Base-by-base conservation (phyloP, 2,329 filamentous ascomycete genomes). In the Penicillium sp. region DNA sequence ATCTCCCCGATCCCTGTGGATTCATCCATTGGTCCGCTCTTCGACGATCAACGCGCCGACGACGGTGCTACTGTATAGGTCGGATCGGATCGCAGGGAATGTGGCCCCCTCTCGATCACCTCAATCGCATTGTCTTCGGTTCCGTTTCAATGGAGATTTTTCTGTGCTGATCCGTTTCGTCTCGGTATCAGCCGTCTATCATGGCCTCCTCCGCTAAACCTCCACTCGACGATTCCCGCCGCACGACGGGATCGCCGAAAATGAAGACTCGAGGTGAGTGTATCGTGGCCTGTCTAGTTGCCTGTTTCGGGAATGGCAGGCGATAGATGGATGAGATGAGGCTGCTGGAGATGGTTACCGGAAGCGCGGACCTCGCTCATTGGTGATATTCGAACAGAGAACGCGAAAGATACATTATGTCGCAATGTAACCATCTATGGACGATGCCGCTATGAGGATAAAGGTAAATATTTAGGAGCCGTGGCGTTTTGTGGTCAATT, bases 371-470 rank as follows among this genome's bases (percentile, higher is more conserved):
- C 39, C 5, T 24, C 22, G 54, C 56, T 59, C 13, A 57, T 44
- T 31, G 18, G 48, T 20, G 16, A 46, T 53, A 45, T 44, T 20
- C 30, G 36, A 28, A 49, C 58, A 88, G 87, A 89, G 75, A 89
- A 88, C 71, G 78, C 83, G 46, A 95, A 92, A 75, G 91, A 95
- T 69, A 95, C 90, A 6, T 81, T 92, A 51, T 96, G 91, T 75
- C 87, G 91, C 67, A 96, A 96, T 74, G 87, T 96, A 55, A 82
- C 91, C 56, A 95, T 96, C 64, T 96, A 95, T 71, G 91, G 91
- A 50, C 89, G 92, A 73, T 96, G 91, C 72, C 87, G 90, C 58
- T 95, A 91, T 74, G 89, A 95, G 76, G 90, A 95, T 68, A 87
- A 89, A 75, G 90, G 89, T 75, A 57, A 39, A n/a, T 11, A 46